Conservation (phyloP, 164 flowering plant genomes). For the Aristolochia californica region DNA sequence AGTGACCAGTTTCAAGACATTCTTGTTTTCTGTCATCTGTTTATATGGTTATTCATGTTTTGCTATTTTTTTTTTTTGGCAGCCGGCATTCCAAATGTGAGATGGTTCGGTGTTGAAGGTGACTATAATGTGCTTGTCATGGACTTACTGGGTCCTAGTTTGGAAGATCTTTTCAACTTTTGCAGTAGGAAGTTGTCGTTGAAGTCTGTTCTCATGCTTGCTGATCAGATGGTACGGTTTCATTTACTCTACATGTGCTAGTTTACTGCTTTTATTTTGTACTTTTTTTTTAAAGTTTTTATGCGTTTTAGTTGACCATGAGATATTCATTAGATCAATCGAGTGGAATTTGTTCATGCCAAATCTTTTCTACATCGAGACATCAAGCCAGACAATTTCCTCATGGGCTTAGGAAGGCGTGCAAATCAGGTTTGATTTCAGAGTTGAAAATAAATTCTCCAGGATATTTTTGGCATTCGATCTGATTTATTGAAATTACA, state of each 20-base stretch:
- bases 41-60: background rate
- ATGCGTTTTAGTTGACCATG: background rate
- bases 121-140: conserved; percentile 88
- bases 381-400: conserved; percentile 85
- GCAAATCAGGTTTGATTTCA: conserved; percentile 58
- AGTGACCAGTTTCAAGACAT: no score
- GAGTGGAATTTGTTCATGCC: conserved; percentile 74
- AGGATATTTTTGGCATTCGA: background rate
- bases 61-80: conserved; percentile 13
- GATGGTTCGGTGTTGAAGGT: conserved; percentile 94
- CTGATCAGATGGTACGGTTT: conserved; percentile 74
- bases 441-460: background rate
- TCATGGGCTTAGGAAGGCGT: conserved; percentile 88
- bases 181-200: conserved; percentile 79
- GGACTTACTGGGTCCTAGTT: conserved; percentile 91
- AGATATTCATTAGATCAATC: conserved; percentile 47
- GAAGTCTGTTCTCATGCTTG: conserved; percentile 90
- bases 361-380: conserved; percentile 79
- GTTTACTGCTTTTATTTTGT: background rate
- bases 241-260: background rate
- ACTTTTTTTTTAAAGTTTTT: background rate
- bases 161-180: conserved; percentile 88
- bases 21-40: background rate
- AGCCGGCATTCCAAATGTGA: conserved; percentile 89
- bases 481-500: conserved; percentile 8